Evolutionary conservation across 2,329 filamentous ascomycete species (phyloP), one percentile per base, ranked within the genome.

Genomic region (Cercospora sp.): DNA sequence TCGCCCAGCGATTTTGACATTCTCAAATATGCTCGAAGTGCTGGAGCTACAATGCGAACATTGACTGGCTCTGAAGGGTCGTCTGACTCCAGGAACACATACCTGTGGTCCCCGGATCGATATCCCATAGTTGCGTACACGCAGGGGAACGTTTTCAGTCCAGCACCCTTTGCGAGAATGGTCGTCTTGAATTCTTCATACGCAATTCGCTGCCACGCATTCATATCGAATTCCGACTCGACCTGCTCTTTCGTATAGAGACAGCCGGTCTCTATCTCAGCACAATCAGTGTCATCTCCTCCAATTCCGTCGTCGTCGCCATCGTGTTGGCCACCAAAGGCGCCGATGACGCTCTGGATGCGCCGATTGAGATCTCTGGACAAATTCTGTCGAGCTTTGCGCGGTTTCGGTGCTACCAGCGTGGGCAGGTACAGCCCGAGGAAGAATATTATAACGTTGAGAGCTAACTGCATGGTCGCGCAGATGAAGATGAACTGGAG

Each of bases 161-260:
- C 70, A 18, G 51, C 67, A 5, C 65, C 70, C 32, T 72, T 72
- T 9, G 70, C 70, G 13, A 72, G 65, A 13, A 72, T 70, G n/a
- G 70, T 70, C 13, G 69, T 68, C 53, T 69, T 70, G 70, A 72
- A 72, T 18, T 72, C 70, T 51, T 72, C 70, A 10, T 70, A 72
- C 13, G 66, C 70, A 40, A 69, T 26, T 21, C 70, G 64, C 43
- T 72, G 70, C 70, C 70, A 72, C 43, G 70, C 61, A 57, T 72
- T 43, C 69, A 70, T 70, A 45, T 70, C 69, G 28, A 55, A 72
- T 12, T 68, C 58, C 18, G 62, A 60, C 40, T 72, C 70, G 30
- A 72, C 53, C 37, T 69, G 66, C 40, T 72, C 70, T 58, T 66
- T 66, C 6, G 65, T 66, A 34, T 63, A 63, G 21, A 66, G 60